phyloP scores from a whole-genome alignment of 768 basidiomycete genomes.

The Gyrodon lividus region DNA sequence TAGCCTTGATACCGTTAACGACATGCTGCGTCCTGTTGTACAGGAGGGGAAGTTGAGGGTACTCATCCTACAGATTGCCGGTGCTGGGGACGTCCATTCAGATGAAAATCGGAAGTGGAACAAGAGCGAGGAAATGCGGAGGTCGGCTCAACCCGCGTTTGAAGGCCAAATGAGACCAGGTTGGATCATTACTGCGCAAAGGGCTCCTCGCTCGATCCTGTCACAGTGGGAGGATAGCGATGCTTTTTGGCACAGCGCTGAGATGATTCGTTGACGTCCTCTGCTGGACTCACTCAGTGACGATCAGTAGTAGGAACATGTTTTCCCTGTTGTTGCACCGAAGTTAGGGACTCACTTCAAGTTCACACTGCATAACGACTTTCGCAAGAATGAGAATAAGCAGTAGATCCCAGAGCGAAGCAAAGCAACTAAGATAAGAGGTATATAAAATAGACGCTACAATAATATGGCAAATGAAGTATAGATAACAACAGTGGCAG shows the following conservation, averaged over 20 bases:
- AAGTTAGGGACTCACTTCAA: too few relatives aligned
- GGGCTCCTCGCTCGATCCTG: conserved; percentile 6
- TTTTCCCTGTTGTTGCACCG: too few relatives aligned
- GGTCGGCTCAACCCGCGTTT: neutral
- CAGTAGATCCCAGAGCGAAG: neutral
- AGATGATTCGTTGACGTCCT: neutral
- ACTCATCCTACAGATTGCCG: conserved; percentile 12
- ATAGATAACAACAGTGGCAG: conserved; percentile 1
- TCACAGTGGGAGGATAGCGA: conserved; percentile 9
- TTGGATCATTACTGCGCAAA: neutral
- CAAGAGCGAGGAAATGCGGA: neutral
- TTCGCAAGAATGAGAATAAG: too few relatives aligned
- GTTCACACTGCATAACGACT: too few relatives aligned
- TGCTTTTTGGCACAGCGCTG: conserved; percentile 10
- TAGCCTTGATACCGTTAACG: neutral
- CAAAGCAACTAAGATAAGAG: conserved; percentile 5
- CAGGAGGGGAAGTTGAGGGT: conserved; percentile 1
- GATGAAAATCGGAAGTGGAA: conserved; percentile 13
- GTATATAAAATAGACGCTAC: conserved; percentile 17
- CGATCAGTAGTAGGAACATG: too few relatives aligned
- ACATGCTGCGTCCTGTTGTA: conserved; percentile 9
- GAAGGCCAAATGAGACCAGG: neutral
- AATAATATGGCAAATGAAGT: conserved; percentile 4
- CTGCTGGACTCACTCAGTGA: too few relatives aligned
- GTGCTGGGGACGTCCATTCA: conserved; percentile 1